A percentile compares a stretch with the other conserved stretches of the same genome.
These are phyloP conservation scores for Bruguiera gymnorhiza DNA, from an alignment of 345 rosid genomes.

Conservation along the genomic window DNA sequence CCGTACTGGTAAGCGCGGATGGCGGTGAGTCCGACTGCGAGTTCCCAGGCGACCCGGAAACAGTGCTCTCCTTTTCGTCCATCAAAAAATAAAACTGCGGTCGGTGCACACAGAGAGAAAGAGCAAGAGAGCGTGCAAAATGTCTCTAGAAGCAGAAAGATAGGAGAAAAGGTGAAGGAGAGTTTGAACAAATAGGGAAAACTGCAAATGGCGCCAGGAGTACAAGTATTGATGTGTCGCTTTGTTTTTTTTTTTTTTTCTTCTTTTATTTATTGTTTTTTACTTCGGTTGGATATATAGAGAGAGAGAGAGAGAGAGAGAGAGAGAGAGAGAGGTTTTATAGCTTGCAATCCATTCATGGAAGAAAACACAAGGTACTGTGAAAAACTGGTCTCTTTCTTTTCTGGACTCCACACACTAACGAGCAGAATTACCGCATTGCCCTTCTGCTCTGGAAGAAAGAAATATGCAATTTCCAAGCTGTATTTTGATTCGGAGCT, in stretches of 20 bases:
- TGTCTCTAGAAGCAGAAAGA: background rate
- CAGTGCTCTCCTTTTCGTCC: background rate
- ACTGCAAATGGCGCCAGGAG: constrained; percentile 3
- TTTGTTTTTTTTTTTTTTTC: background rate
- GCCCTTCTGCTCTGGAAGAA: background rate
- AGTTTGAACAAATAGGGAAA: background rate
- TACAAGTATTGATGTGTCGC: background rate
- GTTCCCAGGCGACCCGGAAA: background rate
- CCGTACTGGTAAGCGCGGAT: background rate
- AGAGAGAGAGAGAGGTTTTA: too few species aligned
- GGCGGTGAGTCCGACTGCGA: constrained; percentile 1
- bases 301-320: too few species aligned
- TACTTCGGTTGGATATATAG: background rate
- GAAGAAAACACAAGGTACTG: background rate
- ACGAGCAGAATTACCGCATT: background rate
- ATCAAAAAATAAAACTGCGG: background rate
- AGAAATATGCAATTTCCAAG: too few species aligned
- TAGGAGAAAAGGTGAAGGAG: background rate
- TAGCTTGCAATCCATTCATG: background rate
- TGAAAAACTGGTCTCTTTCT: background rate
- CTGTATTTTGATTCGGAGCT: too few species aligned
- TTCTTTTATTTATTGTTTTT: background rate
- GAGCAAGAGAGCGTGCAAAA: background rate
- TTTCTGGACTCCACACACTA: background rate
- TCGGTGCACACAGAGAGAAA: background rate